Evolutionary conservation across 352 stramenopile genomes (phyloP).

Genomic region (Phytophthora aleatoria): DNA sequence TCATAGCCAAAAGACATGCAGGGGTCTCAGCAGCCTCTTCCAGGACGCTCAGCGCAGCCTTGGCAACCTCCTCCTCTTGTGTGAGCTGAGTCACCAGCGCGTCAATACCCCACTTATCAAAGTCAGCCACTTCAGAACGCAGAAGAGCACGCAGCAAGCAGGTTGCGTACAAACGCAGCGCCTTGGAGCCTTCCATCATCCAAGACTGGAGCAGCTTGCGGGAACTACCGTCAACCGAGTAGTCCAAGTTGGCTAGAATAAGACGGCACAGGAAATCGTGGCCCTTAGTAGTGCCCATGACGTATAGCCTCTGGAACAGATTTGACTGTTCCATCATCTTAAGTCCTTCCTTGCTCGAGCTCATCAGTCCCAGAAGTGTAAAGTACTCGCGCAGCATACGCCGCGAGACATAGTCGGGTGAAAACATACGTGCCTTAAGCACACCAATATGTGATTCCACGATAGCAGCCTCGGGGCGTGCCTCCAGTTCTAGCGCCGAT

Average conservation of each 20-base stretch:
- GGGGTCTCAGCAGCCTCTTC: conserved; percentile 87
- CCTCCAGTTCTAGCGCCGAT: conserved; percentile 81
- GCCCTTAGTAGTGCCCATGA: conserved; percentile 87
- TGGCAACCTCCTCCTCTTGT: conserved; percentile 85
- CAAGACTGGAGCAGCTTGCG: conserved; percentile 88
- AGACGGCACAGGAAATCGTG: conserved; percentile 90
- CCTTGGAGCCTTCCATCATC: conserved; percentile 88
- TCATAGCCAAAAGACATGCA: conserved; percentile 84
- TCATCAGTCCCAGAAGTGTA: conserved; percentile 88
- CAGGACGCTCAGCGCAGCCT: conserved; percentile 85
- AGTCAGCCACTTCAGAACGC: conserved; percentile 86
- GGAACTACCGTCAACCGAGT: conserved; percentile 87
- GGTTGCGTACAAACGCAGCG: conserved; percentile 83
- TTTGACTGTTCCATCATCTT: conserved; percentile 93
- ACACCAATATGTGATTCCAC: conserved; percentile 89
- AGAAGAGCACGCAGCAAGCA: conserved; percentile 82
- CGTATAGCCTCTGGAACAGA: conserved; percentile 86
- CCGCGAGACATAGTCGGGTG: conserved; percentile 81
- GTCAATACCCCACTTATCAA: conserved; percentile 90
- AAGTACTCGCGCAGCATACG: conserved; percentile 92
- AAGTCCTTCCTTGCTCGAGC: conserved; percentile 86
- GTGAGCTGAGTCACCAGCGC: conserved; percentile 84
- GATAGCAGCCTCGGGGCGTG: conserved; percentile 84
- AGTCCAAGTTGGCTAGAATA: conserved; percentile 89
- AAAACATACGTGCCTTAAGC: conserved; percentile 90